Evolutionary conservation across 106 monocot species (phyloP).

Genomic region (Dioscorea dumetorum): DNA sequence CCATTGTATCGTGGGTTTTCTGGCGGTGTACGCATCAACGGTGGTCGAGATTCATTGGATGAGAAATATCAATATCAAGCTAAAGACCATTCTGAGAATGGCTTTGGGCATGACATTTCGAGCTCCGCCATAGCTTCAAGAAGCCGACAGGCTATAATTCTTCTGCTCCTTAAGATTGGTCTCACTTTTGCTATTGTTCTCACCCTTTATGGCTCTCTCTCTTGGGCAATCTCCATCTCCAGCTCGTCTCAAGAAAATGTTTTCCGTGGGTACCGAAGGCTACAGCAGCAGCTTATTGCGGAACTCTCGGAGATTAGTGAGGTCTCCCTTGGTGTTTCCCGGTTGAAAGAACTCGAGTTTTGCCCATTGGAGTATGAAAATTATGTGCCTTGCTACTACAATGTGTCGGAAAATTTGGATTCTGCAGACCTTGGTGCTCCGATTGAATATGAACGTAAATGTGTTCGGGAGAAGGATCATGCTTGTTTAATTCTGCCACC

Average conservation of each 20-base stretch:
- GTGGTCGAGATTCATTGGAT: constrained; percentile 13
- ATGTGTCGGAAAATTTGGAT: constrained; percentile 36
- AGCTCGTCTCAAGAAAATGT: constrained; percentile 20
- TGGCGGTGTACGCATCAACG: constrained; percentile 22
- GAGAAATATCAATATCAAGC: constrained; percentile 14
- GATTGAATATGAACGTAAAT: constrained; percentile 41
- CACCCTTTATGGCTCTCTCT: constrained; percentile 52
- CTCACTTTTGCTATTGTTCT: constrained; percentile 26
- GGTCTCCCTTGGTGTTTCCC: constrained; percentile 39
- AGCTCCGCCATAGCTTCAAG: background rate
- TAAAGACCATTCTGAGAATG: constrained; percentile 36
- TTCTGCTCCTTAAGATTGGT: constrained; percentile 42
- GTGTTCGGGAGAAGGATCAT: constrained; percentile 16
- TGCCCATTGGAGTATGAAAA: constrained; percentile 64
- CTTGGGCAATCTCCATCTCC: constrained; percentile 61
- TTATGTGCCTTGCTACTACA: constrained; percentile 80
- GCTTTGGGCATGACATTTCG: constrained; percentile 7
- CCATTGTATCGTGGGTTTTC: constrained; percentile 61
- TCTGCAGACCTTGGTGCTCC: constrained; percentile 11
- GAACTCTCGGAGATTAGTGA: constrained; percentile 58
- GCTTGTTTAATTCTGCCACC: constrained; percentile 60
- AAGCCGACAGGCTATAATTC: constrained; percentile 17
- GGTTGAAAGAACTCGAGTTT: constrained; percentile 56
- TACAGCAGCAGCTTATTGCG: constrained; percentile 66
- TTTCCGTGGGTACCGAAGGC: constrained; percentile 40